Evolutionary conservation across 352 stramenopile species (phyloP), one percentile per base, ranked within the genome.

Genomic region (Achlya hypogyna): DNA sequence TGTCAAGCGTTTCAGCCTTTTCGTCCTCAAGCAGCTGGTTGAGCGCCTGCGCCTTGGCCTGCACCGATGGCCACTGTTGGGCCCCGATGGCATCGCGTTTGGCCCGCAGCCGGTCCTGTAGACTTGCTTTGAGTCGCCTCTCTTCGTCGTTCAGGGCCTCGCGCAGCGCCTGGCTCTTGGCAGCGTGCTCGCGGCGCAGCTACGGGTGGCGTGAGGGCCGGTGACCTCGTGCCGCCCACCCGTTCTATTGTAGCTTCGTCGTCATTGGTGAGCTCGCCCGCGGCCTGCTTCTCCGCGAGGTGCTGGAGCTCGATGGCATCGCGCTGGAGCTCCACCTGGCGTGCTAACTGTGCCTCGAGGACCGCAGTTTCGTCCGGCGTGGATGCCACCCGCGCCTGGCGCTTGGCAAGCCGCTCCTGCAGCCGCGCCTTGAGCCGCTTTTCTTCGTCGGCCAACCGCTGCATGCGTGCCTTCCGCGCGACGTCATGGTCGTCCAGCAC

Each of bases 371-470:
- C 60, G 2, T 67, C 28, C 5, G 60, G 35, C 18, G 40, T 47
- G 31, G 31, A 56, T 56, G 25, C 8, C 20, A 9, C 8, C 12
- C 49, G 49, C 25, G 49, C 49, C 16, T 22, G 20, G 5, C 45
- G 56, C 22, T 53, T 54, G n/a, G 60, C 60, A 23, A 67, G 28
- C 29, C 60, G 45, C 23, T 67, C 60, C 18, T 58, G 60, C n/a
- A 67, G 51, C 10, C 51, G 45, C 8, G 20, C 23, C 43, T 45
- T 29, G 9, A 60, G 42, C 23, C 42, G 29, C 14, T 27, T 34
- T 35, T 27, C 60, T 58, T 67, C 60, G 34, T 58, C 42, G 5
- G 49, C 29, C 5, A 59, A 6, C 8, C 8, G 27, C 4, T 10
- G 12, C 31, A 22, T 59, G 4, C 23, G 23, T 12, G 34, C 43